Evolutionary conservation across 2,329 filamentous ascomycete species (phyloP), one percentile per base, ranked within the genome.

Genomic region (Chalaropsis ovoidea): DNA sequence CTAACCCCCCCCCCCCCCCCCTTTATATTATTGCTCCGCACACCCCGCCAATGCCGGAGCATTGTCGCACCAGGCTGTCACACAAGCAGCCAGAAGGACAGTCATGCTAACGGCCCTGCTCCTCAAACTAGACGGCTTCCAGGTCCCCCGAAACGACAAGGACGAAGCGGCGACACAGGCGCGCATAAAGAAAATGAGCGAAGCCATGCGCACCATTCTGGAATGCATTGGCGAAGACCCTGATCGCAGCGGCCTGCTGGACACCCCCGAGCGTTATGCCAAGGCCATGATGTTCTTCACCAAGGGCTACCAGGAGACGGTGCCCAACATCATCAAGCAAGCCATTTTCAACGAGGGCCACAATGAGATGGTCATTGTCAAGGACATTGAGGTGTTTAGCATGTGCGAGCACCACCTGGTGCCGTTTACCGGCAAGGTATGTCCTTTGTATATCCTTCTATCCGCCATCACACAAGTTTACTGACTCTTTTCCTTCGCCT

Each of bases 391-490:
- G 74, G 84, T 97, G 13, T 95, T 91, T 76, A 93, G 88, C 69
- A 80, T 97, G 54, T 99, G 94, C 79, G 94, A 99, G 78, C 94
- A 99, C 75, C 94, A 99, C 74, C 82, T 99, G 74, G 93, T 99
- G 7, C 94, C 94, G 0, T 99, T 99, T 72, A 93, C 84, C 2
- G 94, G 94, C 72, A 97, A 96, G 84, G 90, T 92, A 79, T 62
- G 74, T 68, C 22, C 17, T 17, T 24, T 31, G 13, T 22, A n/a
- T 35, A 15, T 19, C 6, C 2, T 17, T 27, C 42, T 43, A 58
- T 61, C 22, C 24, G 54, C 22, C 31, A 4, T 7, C 8, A 5
- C 1, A 17, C 27, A 49, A 42, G 31, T 8, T 10, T 3, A 58
- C 31, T 39, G 31, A 58, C 24, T 8, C 8, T 10, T 19, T 17